phyloP scores from a whole-genome alignment of 2,329 filamentous ascomycete genomes.

The Clarireedia hainanense region DNA sequence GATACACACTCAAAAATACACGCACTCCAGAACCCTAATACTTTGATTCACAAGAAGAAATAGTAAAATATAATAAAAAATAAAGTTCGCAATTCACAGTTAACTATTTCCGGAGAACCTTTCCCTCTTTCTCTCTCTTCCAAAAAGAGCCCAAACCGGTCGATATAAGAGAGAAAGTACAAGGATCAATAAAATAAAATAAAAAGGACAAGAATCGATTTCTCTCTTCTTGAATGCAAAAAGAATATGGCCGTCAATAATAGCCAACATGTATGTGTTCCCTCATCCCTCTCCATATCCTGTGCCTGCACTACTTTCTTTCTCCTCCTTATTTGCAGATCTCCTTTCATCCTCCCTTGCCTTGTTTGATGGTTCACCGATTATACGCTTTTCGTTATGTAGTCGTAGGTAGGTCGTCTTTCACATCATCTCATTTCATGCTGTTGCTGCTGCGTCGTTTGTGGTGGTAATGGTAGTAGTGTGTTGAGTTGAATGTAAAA shows the following conservation, averaged over 20 bases:
- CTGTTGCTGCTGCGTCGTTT: neutral
- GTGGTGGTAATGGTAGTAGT: neutral
- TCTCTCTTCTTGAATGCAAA: neutral
- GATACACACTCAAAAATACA: no score
- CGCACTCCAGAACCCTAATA: constrained; percentile 1
- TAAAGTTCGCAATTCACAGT: constrained; percentile 10
- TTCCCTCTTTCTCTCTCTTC: no score
- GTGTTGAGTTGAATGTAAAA: constrained; percentile 15
- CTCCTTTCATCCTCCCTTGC: constrained; percentile 3
- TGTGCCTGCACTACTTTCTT: constrained; percentile 11
- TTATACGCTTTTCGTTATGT: constrained; percentile 24
- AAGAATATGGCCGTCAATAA: no score
- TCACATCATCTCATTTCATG: constrained; percentile 16
- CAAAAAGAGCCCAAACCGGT: neutral
- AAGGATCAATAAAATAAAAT: neutral
- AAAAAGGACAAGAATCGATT: neutral
- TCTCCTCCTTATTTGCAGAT: constrained; percentile 2
- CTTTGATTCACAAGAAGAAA: constrained; percentile 9
- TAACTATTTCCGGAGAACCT: constrained; percentile 3
- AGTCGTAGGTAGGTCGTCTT: constrained; percentile 26
- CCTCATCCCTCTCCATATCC: constrained; percentile 7
- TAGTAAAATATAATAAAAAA: neutral
- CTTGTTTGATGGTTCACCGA: neutral
- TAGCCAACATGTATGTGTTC: neutral
- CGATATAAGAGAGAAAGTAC: neutral